A percentile compares a stretch with the other conserved stretches of the same genome.
These are phyloP conservation scores for Hydrangea macrophylla DNA, from an alignment of 148 eudicot species.

Conservation along the genomic window DNA sequence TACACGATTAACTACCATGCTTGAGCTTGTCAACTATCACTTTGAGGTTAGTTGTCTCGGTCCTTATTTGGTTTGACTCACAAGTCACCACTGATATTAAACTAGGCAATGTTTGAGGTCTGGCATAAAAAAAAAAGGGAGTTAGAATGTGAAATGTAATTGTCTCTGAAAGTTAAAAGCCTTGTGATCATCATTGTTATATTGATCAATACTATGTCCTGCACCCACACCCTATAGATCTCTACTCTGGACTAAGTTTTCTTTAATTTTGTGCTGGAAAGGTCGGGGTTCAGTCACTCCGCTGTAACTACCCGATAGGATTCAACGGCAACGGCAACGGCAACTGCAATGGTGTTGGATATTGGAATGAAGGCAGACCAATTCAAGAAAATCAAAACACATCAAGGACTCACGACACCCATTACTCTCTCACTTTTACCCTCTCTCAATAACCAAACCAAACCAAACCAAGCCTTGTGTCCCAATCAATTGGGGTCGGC, in stretches of 20 bases:
- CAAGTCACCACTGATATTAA: not conserved
- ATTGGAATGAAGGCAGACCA: not conserved
- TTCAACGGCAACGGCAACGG: not conserved
- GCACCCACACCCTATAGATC: not conserved
- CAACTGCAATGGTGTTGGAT: not conserved
- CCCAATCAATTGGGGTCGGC: too few relatives aligned
- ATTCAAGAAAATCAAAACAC: not conserved
- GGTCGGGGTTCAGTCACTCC: not conserved
- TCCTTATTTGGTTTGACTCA: not conserved
- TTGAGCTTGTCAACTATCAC: not conserved
- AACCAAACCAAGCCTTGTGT: too few relatives aligned
- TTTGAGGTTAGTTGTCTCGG: conserved; percentile 9
- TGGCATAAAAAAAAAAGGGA: not conserved
- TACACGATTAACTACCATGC: not conserved
- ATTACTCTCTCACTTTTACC: not conserved
- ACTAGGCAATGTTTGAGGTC: not conserved
- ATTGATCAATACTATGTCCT: not conserved
- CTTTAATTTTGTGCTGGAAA: not conserved
- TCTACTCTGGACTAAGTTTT: not conserved
- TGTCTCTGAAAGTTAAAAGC: not conserved
- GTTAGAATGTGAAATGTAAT: too few relatives aligned
- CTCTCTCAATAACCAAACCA: too few relatives aligned
- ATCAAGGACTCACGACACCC: not conserved
- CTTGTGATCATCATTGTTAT: not conserved
- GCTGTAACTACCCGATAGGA: not conserved